Base-by-base conservation (phyloP, 1,284 basidiomycete genomes). In the Cutaneotrichosporon daszewskae region DNA sequence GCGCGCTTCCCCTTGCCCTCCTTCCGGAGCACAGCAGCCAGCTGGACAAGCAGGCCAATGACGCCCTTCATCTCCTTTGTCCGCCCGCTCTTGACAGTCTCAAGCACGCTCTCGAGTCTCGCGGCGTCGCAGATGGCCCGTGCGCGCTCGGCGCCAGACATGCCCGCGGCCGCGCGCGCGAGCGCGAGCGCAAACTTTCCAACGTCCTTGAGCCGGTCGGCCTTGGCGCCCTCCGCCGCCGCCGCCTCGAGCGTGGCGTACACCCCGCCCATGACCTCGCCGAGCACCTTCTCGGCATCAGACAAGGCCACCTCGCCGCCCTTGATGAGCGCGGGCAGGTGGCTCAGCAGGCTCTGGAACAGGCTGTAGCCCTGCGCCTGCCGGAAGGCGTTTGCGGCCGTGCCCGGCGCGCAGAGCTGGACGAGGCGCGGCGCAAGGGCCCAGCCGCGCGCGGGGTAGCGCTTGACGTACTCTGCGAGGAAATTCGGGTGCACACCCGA, bases 391-490 rank as follows among this genome's bases (percentile, higher is more conserved):
- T 91, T 92, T 10, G 32, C 32, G 8, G 23, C 22, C 47, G 77
- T 77, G 23, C 64, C 69, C 2, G 77, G 75, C 2, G 53, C 57
- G 40, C 69, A 41, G 40, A 57, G 72, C 10, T 74, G 32, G 85
- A 57, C 16, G 91, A 66, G 49, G 79, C 76, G 13, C 75, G 66
- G 12, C 81, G 79, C 24, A 89, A 68, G 29, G 55, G 39, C 67
- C 86, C 89, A 92, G 8, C 80, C 86, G 6, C 76, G 71, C 8
- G 69, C 49, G 0, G 87, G 81, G 69, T 80, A 79, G 29, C 86
- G 81, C 23, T 77, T 77, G 45, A 87, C 75, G 58, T 87, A 85
- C 40, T 90, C 86, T 43, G 81, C 75, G 69, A 97, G 81, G 73
- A 95, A 91, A 28, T 72, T 71, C 2, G 79, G 71, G 55, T 85